Percentiles rank a stretch among this genome's conserved stretches.
phyloP scores from a whole-genome alignment of 2,329 filamentous ascomycete species.

The Pestalotiopsis sp. region DNA sequence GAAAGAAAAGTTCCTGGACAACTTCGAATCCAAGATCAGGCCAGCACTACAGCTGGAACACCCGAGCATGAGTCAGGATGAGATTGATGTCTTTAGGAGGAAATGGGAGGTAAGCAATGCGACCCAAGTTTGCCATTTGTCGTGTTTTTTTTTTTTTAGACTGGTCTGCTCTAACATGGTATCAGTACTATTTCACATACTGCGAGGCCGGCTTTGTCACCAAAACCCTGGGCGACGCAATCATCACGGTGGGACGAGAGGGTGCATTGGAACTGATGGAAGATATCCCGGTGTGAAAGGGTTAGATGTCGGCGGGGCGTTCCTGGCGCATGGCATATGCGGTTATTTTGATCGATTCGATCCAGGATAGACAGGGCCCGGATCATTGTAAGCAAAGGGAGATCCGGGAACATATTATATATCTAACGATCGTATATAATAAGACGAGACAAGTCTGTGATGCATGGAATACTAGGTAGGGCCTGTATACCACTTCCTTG shows the following conservation, averaged over 20 bases:
- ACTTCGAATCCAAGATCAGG: slow-evolving; percentile 62
- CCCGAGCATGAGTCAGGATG: slow-evolving; percentile 58
- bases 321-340: background rate
- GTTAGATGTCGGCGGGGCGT: background rate
- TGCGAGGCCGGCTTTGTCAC: slow-evolving; percentile 74
- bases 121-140: background rate
- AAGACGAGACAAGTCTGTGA: background rate
- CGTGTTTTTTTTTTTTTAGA: background rate
- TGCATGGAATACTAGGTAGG: background rate
- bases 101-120: slow-evolving; percentile 65
- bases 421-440: background rate
- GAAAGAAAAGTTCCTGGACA: slow-evolving; percentile 65
- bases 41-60: slow-evolving; percentile 62
- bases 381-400: background rate
- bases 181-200: slow-evolving; percentile 74
- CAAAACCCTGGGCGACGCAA: slow-evolving; percentile 72
- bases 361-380: background rate
- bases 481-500: background rate
- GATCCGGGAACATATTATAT: background rate
- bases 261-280: slow-evolving; percentile 70
- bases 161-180: slow-evolving; percentile 3
- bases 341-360: too few species aligned
- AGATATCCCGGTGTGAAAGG: slow-evolving; percentile 60
- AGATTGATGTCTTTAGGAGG: slow-evolving; percentile 66
- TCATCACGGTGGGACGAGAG: slow-evolving; percentile 70